Percentiles rank a stretch among this genome's conserved stretches.
phyloP scores from a whole-genome alignment of 768 basidiomycete species.

The Phylloporus rhodoxanthus region DNA sequence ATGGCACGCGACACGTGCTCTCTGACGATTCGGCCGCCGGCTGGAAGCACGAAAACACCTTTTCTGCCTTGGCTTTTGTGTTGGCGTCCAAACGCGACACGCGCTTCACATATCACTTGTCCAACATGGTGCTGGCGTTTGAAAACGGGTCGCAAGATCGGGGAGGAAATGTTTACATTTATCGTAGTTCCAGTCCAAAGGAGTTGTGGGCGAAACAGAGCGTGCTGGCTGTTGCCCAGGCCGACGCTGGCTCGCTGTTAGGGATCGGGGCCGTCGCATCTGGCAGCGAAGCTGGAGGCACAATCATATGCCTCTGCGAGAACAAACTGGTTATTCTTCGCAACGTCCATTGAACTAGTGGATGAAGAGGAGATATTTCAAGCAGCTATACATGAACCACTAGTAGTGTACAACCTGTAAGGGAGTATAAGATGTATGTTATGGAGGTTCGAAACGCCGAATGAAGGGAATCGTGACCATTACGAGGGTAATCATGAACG shows the following conservation, averaged over 20 bases:
- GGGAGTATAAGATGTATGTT: conserved; percentile 35
- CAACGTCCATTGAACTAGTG: conserved; percentile 25
- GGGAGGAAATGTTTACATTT: conserved; percentile 83
- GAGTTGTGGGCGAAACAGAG: conserved; percentile 73
- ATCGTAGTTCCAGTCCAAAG: conserved; percentile 48
- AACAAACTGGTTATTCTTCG: conserved; percentile 61
- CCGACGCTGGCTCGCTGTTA: conserved; percentile 64
- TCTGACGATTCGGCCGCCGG: conserved; percentile 20
- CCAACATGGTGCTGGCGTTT: conserved; percentile 66
- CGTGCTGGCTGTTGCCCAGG: conserved; percentile 70
- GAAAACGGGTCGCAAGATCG: conserved; percentile 66
- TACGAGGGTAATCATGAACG: conserved; percentile 33
- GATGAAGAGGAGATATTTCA: conserved; percentile 10
- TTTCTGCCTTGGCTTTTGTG: conserved; percentile 87
- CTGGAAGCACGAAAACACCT: conserved; percentile 81
- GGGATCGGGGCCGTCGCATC: conserved; percentile 58
- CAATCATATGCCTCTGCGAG: conserved; percentile 73
- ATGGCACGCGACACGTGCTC: conserved; percentile 61
- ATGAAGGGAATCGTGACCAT: conserved; percentile 29
- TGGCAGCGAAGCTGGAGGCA: conserved; percentile 25
- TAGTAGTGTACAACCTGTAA: conserved; percentile 33
- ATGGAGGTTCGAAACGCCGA: conserved; percentile 23
- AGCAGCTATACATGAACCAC: conserved; percentile 18
- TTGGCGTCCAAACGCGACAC: conserved; percentile 89
- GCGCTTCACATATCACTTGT: conserved; percentile 74